Evolutionary conservation across 768 basidiomycete genomes (phyloP).

Genomic region (Leccinum olivaceopallidum): DNA sequence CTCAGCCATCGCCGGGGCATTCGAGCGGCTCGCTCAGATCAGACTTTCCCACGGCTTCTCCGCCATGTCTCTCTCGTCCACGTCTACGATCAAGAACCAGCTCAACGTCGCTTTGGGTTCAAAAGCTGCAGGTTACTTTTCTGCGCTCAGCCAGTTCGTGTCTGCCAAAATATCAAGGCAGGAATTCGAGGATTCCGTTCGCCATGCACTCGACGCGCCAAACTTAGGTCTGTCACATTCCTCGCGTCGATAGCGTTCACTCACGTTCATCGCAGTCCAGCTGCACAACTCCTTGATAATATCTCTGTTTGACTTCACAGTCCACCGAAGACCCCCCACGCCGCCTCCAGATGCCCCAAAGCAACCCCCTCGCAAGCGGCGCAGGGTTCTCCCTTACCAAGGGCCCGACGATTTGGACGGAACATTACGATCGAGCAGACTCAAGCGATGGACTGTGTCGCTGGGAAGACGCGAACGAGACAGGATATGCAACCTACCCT

Average conservation of each 20-base stretch:
- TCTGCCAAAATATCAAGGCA: slow-evolving; percentile 65
- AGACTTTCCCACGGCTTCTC: slow-evolving; percentile 18
- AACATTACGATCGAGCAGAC: slow-evolving; percentile 57
- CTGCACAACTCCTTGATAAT: slow-evolving; percentile 84
- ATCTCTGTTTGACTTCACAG: slow-evolving; percentile 78
- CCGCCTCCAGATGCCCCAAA: slow-evolving; percentile 65
- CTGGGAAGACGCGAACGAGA: slow-evolving; percentile 76
- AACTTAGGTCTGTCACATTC: slow-evolving; percentile 42
- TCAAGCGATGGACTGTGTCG: slow-evolving; percentile 76
- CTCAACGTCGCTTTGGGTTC: slow-evolving; percentile 60
- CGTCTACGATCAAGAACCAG: slow-evolving; percentile 70
- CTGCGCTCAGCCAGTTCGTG: slow-evolving; percentile 64
- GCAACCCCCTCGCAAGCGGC: slow-evolving; percentile 64
- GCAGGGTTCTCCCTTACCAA: slow-evolving; percentile 70
- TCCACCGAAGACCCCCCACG: slow-evolving; percentile 65
- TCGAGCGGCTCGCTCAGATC: neutral
- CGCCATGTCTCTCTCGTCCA: slow-evolving; percentile 74
- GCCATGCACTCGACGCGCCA: slow-evolving; percentile 59
- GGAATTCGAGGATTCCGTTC: slow-evolving; percentile 75
- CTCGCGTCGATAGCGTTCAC: neutral
- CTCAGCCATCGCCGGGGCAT: neutral
- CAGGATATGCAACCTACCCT: slow-evolving; percentile 54
- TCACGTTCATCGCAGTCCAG: slow-evolving; percentile 51
- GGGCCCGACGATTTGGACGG: slow-evolving; percentile 60
- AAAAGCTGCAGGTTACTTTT: slow-evolving; percentile 62